These are phyloP conservation scores for Piromyces finnis DNA, from an alignment of 192 early-diverging fungal genomes.

Conservation along the genomic window DNA sequence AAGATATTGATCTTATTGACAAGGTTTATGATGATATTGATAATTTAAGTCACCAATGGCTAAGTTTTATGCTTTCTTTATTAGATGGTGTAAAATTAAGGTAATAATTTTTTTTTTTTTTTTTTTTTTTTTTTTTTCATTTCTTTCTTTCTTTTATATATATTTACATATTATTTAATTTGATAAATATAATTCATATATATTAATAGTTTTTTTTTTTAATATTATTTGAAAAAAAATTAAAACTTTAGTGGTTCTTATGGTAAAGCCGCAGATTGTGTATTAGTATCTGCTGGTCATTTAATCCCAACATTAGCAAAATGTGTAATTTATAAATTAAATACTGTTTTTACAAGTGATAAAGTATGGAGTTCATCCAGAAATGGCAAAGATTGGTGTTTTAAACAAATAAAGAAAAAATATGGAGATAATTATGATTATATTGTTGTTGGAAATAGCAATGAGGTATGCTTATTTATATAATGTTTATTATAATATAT, in stretches of 20 bases:
- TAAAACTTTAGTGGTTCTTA: not conserved
- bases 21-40: not conserved
- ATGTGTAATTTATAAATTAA: not conserved
- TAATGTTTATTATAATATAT: too few species aligned
- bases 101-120: too few species aligned
- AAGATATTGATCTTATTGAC: not conserved
- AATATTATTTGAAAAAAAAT: too few species aligned
- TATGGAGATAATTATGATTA: not conserved
- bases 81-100: not conserved
- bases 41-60: not conserved
- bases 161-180: too few species aligned
- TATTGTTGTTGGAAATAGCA: not conserved
- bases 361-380: not conserved
- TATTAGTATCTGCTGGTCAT: not conserved
- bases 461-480: not conserved
- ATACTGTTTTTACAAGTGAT: not conserved
- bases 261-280: not conserved
- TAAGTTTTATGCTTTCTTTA: not conserved
- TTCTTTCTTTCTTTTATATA: too few species aligned
- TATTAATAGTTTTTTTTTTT: too few species aligned
- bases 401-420: not conserved
- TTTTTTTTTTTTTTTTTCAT: too few species aligned
- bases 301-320: not conserved
- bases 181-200: too few species aligned
- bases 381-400: not conserved